Conservation (phyloP, 2,329 filamentous ascomycete species). For the Diaporthe humulicola region DNA sequence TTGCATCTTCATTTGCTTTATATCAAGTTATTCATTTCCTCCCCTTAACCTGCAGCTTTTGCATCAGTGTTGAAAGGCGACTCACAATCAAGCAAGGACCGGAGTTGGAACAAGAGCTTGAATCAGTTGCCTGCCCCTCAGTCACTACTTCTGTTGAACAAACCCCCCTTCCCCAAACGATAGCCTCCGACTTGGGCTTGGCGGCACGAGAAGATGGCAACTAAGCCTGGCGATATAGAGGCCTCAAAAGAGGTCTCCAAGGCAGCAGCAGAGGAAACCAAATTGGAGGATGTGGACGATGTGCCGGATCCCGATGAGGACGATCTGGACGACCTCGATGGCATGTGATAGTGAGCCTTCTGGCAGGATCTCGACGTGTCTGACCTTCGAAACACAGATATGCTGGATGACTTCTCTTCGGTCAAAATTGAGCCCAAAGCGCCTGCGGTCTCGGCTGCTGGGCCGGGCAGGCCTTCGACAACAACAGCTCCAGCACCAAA, state of each 20-base stretch:
- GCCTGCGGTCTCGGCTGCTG: constrained; percentile 45
- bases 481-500: constrained; percentile 42
- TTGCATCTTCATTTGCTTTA: neutral
- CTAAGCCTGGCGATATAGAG: constrained; percentile 38
- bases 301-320: constrained; percentile 93
- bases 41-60: neutral
- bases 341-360: constrained; percentile 58
- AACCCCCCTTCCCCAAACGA: neutral
- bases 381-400: constrained; percentile 68
- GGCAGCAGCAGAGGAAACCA: constrained; percentile 43
- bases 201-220: constrained; percentile 40
- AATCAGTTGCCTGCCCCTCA: constrained; percentile 15
- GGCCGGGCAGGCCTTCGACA: constrained; percentile 43
- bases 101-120: neutral
- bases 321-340: constrained; percentile 91
- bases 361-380: constrained; percentile 16
- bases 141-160: constrained; percentile 6
- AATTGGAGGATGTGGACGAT: constrained; percentile 59
- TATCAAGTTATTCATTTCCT: neutral
- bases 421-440: constrained; percentile 67
- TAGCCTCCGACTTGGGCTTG: neutral
- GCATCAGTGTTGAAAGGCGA: neutral
- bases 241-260: constrained; percentile 43
- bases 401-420: constrained; percentile 90
- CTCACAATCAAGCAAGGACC: neutral